Evolutionary conservation across 169 alveolate genomes (phyloP).

Genomic region (Blepharisma undulans): DNA sequence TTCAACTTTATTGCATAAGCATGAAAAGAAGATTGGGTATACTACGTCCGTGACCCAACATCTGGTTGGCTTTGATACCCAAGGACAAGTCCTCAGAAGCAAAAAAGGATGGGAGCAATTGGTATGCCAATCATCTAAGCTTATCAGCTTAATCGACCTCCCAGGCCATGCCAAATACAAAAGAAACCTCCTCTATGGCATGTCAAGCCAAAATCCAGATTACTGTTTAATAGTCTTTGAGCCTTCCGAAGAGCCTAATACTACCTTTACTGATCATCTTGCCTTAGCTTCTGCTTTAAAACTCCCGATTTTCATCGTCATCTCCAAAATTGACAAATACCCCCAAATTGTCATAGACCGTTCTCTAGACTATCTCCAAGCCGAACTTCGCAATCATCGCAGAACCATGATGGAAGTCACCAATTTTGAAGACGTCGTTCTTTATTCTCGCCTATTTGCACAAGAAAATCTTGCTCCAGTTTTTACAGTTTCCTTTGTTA

Average conservation of each 20-base stretch:
- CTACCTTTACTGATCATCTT: conserved; percentile 58
- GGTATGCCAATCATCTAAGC: conserved; percentile 67
- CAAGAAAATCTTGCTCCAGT: conserved; percentile 65
- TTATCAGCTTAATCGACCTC: conserved; percentile 83
- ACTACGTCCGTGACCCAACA: conserved; percentile 76
- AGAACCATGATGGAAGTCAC: conserved; percentile 33
- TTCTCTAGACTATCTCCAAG: conserved; percentile 47
- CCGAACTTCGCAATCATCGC: conserved; percentile 16
- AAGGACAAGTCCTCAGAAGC: conserved; percentile 75
- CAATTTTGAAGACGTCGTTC: conserved; percentile 71
- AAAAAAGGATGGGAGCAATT: conserved; percentile 45
- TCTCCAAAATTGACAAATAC: conserved; percentile 67
- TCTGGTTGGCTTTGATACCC: conserved; percentile 77
- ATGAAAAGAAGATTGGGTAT: conserved; percentile 71
- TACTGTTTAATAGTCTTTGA: conserved; percentile 69
- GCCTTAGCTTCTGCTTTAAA: conserved; percentile 61
- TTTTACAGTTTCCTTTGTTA: conserved; percentile 60
- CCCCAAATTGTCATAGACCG: conserved; percentile 50
- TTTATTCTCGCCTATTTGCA: conserved; percentile 50
- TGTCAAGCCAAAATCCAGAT: conserved; percentile 71
- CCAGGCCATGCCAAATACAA: conserved; percentile 75
- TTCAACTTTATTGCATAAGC: conserved; percentile 69
- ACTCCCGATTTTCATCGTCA: conserved; percentile 70
- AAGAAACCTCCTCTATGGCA: conserved; percentile 64
- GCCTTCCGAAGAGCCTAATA: conserved; percentile 54